A percentile compares a stretch with the other conserved stretches of the same genome.
These are phyloP conservation scores for Hysterium pulicare DNA, from an alignment of 2,329 filamentous ascomycete species.

Conservation along the genomic window DNA sequence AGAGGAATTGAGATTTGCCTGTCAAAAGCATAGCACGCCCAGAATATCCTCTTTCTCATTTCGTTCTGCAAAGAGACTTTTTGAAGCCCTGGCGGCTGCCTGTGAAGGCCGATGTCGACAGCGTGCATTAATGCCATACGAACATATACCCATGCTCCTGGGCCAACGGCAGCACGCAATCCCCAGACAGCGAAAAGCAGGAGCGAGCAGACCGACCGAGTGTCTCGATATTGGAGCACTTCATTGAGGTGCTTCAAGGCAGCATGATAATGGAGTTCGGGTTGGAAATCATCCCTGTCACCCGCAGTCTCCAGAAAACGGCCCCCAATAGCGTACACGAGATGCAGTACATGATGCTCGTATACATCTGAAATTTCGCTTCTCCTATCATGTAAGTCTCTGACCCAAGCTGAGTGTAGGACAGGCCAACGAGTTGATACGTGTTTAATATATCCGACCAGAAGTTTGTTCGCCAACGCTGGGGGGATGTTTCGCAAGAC, in stretches of 20 bases:
- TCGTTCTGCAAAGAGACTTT: not conserved
- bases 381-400: not conserved
- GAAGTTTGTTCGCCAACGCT: not conserved
- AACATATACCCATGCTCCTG: not conserved
- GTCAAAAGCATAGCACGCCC: not conserved
- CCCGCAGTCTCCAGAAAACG: not conserved
- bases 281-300: not conserved
- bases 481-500: not conserved
- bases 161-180: not conserved
- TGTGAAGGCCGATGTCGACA: not conserved
- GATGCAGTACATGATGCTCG: not conserved
- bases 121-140: not conserved
- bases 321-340: not conserved
- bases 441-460: not conserved
- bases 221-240: not conserved
- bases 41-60: not conserved
- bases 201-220: not conserved
- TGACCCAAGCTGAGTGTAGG: not conserved
- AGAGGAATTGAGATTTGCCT: not conserved
- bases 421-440: not conserved
- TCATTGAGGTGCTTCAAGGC: not conserved
- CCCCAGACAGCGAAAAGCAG: not conserved
- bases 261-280: not conserved
- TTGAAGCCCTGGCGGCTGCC: not conserved
- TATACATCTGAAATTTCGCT: not conserved